Conservation (phyloP, 768 basidiomycete species). For the Tylopilus balloui region DNA sequence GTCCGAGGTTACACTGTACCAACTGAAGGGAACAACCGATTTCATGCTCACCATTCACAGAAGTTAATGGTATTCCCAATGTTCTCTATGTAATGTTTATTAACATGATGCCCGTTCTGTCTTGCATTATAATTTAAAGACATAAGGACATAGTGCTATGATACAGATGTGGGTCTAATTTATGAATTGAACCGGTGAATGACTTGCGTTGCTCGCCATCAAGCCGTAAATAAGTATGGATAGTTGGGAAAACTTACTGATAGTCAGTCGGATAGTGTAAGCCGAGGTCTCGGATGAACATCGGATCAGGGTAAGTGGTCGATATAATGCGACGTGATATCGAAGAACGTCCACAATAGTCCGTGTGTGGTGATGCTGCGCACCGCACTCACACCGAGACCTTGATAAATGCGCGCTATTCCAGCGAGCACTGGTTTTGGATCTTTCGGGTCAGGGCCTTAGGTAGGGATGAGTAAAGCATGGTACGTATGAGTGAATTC, state of each 20-base stretch:
- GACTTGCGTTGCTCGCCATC: conserved; percentile 5
- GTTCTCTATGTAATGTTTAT: conserved; percentile 10
- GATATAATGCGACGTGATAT: conserved; percentile 71
- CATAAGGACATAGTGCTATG: conserved; percentile 15
- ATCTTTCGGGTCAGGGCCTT: conserved; percentile 74
- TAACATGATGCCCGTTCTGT: conserved; percentile 1
- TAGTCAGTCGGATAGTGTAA: conserved; percentile 5
- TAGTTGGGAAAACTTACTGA: too few relatives aligned
- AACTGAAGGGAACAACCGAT: not conserved
- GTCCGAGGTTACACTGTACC: conserved; percentile 5
- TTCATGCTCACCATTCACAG: not conserved
- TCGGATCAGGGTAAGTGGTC: conserved; percentile 46
- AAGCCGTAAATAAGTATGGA: conserved; percentile 1
- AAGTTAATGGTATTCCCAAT: not conserved
- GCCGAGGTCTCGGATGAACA: not conserved
- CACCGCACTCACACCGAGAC: conserved; percentile 88
- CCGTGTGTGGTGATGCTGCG: conserved; percentile 93
- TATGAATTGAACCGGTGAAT: conserved; percentile 9
- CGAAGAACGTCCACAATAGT: conserved; percentile 90
- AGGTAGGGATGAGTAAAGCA: conserved; percentile 1
- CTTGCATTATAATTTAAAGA: conserved; percentile 10
- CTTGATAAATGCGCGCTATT: conserved; percentile 82
- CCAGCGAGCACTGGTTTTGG: conserved; percentile 78
- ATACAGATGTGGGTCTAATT: conserved; percentile 24
- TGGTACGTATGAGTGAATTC: not conserved